Percentiles rank a stretch among this genome's conserved stretches.
These are phyloP conservation scores for Stenocarpella maydis DNA, from an alignment of 2,329 filamentous ascomycete genomes.

Conservation along the genomic window DNA sequence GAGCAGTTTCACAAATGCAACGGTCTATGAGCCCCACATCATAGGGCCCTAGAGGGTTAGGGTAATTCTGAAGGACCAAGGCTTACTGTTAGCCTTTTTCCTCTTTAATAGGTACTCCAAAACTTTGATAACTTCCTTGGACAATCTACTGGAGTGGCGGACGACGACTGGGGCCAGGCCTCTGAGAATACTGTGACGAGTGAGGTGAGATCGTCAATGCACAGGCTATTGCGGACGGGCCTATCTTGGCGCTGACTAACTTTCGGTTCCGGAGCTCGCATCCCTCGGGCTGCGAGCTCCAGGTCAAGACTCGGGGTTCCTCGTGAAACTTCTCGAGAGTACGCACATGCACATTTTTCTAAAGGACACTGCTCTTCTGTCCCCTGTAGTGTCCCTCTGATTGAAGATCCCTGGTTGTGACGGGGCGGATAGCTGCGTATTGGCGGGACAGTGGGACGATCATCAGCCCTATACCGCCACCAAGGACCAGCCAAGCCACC, in stretches of 20 bases:
- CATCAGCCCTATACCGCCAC: background rate
- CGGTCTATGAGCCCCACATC: too few relatives aligned
- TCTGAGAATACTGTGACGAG: too few relatives aligned
- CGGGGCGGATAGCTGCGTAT: background rate
- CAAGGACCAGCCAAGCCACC: background rate
- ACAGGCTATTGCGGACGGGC: background rate
- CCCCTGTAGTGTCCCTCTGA: background rate
- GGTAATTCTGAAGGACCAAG: too few relatives aligned
- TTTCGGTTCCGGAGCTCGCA: background rate
- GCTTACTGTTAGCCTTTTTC: too few relatives aligned
- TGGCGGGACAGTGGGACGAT: background rate
- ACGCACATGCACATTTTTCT: background rate
- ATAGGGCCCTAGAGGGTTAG: too few relatives aligned
- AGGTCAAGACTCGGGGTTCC: background rate
- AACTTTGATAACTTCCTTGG: too few relatives aligned
- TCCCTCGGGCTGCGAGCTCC: conserved; percentile 4
- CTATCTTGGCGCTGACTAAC: background rate
- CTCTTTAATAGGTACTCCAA: too few relatives aligned
- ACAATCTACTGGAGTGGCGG: too few relatives aligned
- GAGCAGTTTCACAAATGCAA: too few relatives aligned
- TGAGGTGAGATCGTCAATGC: too few relatives aligned
- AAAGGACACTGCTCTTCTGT: background rate
- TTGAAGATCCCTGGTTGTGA: background rate
- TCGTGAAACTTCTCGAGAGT: background rate
- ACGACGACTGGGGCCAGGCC: too few relatives aligned